Percentiles rank a stretch among this genome's conserved stretches.
These are phyloP conservation scores for Boletellus sp. DNA, from an alignment of 768 basidiomycete species.

Conservation along the genomic window DNA sequence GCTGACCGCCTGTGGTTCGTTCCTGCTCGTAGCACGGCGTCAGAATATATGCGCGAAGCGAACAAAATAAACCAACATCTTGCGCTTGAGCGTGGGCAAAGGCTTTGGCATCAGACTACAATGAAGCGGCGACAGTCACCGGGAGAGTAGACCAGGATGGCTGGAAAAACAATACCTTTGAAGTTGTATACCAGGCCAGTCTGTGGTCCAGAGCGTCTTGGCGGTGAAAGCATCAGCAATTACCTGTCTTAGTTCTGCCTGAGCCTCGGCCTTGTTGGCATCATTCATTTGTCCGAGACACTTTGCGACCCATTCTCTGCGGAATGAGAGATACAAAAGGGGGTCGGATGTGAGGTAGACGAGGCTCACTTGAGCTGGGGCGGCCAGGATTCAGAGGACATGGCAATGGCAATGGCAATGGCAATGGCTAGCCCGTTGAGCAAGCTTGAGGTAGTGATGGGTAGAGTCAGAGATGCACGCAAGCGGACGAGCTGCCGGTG, in stretches of 20 bases:
- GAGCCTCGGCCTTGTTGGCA: slow-evolving; percentile 80
- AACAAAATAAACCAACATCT: slow-evolving; percentile 46
- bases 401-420: slow-evolving; percentile 39
- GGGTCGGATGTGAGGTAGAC: neutral
- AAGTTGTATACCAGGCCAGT: slow-evolving; percentile 87
- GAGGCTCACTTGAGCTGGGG: slow-evolving; percentile 66
- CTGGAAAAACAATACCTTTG: slow-evolving; percentile 54
- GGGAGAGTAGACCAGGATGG: slow-evolving; percentile 7
- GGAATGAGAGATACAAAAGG: slow-evolving; percentile 11
- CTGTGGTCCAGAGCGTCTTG: slow-evolving; percentile 86
- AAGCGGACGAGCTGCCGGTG: too few species aligned
- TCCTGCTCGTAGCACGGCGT: slow-evolving; percentile 26
- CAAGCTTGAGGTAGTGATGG: neutral
- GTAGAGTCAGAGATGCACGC: neutral
- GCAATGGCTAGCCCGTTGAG: slow-evolving; percentile 6
- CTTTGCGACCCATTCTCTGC: slow-evolving; percentile 92
- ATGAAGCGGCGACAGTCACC: slow-evolving; percentile 15
- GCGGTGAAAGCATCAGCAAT: slow-evolving; percentile 89
- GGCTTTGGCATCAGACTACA: slow-evolving; percentile 61
- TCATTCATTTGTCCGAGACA: slow-evolving; percentile 91
- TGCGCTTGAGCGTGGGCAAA: slow-evolving; percentile 59
- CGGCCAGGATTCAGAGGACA: slow-evolving; percentile 81
- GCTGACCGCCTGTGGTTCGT: slow-evolving; percentile 42
- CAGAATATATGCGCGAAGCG: slow-evolving; percentile 1
- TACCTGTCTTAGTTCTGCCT: slow-evolving; percentile 93